Base-by-base conservation (phyloP, 371 early-diverging fungal species). In the Apophysomyces sp. region DNA sequence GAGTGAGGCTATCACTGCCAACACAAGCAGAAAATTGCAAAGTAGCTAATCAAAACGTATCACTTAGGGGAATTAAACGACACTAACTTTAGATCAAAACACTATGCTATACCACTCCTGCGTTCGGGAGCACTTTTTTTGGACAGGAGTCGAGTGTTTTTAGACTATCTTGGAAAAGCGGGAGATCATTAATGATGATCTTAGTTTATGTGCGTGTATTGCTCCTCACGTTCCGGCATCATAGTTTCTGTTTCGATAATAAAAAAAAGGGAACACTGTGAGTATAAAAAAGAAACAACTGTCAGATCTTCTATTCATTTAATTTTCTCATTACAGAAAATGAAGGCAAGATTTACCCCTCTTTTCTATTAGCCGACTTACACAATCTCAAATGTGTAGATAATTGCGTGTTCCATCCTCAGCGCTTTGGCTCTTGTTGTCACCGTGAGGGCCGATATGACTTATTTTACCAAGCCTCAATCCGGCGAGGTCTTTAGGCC, bases 401-500 rank as follows among this genome's bases (percentile, higher is more conserved):
- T 21, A 0, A 18, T 11, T 44, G 4, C 21, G 21, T 2, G 11
- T 21, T 44, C 21, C 21, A 21, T 44, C 24, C 21, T 44, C 4
- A 21, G 49, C 21, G 26, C 16, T 13, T 18, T 32, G n/a, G 41
- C 56, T 27, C 9, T 29, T 16, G 65, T 65, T n/a, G 65, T 61
- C 16, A 64, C 52, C 1, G 65, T 9, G 9, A 5, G 9, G 4
- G 49, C 49, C 21, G 21, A 21, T 44, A n/a, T 21, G 9, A 44
- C 61, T 6, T 69, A 65, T 29, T 69, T 69, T 52, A 34, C 54
- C 9, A 39, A 37, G 54, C 69, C 69, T 4, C 44, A 21, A 0
- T 37, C 57, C 11, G 52, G 55, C 26, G 30, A 61, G 1, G 21
- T 40, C 9, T 69, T 36, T 18, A 27, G 11, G 0, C 39, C 28